phyloP scores from a whole-genome alignment of 345 rosid genomes.

The Lagerstroemia speciosa region DNA sequence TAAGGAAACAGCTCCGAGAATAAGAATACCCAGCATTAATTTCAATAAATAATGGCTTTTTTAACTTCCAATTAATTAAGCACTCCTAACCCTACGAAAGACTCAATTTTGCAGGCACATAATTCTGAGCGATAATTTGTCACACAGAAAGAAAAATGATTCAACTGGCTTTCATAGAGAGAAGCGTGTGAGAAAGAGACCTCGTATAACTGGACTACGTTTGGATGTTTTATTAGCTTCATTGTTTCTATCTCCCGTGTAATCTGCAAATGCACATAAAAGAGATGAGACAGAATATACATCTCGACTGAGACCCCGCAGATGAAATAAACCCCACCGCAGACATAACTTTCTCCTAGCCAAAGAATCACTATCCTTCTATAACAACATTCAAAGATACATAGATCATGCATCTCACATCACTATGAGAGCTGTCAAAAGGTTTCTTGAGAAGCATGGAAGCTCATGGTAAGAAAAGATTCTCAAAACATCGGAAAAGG shows the following conservation, averaged over 20 bases:
- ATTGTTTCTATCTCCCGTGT: constrained; percentile 83
- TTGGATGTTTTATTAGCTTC: constrained; percentile 92
- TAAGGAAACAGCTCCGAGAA: not conserved
- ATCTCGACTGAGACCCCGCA: not conserved
- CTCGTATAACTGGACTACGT: constrained; percentile 81
- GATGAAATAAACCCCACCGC: not conserved
- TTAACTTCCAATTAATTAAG: no score
- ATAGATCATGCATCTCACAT: not conserved
- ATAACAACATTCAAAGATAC: not conserved
- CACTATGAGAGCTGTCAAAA: not conserved
- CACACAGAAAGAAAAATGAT: not conserved
- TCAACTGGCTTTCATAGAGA: not conserved
- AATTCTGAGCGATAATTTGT: no score
- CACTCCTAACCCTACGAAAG: not conserved
- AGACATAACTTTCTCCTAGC: not conserved
- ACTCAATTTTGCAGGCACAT: not conserved
- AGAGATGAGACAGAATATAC: constrained; percentile 2
- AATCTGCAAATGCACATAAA: constrained; percentile 39
- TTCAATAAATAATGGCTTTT: no score
- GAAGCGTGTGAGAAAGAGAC: constrained; percentile 28
- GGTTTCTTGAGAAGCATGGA: not conserved
- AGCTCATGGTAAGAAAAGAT: not conserved
- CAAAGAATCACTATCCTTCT: not conserved
- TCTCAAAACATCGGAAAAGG: not conserved
- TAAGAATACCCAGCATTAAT: not conserved